Conservation (phyloP, 345 rosid genomes). For the Euclidium syriacum region DNA sequence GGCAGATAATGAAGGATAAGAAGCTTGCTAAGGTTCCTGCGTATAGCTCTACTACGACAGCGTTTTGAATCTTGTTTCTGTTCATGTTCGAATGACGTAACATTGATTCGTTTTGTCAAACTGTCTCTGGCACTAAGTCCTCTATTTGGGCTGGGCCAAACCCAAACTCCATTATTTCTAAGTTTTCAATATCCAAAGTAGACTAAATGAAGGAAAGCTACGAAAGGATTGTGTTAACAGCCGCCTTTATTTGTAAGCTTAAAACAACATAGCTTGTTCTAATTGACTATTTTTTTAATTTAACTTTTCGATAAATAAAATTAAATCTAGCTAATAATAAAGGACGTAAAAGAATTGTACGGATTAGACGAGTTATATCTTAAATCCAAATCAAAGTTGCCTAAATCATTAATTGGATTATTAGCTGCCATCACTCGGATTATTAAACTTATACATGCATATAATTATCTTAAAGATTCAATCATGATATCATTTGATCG, state of each 20-base stretch:
- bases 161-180: too few relatives aligned
- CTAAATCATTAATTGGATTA: not conserved
- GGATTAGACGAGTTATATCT: not conserved
- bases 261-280: not conserved
- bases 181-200: too few relatives aligned
- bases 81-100: not conserved
- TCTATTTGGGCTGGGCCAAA: too few relatives aligned
- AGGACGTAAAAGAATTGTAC: too few relatives aligned
- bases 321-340: too few relatives aligned
- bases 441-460: not conserved
- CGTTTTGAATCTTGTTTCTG: not conserved
- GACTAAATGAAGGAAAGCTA: too few relatives aligned
- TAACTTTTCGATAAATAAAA: not conserved
- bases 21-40: constrained; percentile 58
- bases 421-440: constrained; percentile 7
- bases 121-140: too few relatives aligned
- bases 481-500: not conserved
- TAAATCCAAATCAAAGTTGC: not conserved
- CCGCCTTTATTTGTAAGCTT: too few relatives aligned
- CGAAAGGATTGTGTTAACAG: too few relatives aligned
- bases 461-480: not conserved
- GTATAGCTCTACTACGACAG: constrained; percentile 43
- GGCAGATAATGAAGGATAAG: constrained; percentile 53
- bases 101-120: too few relatives aligned
- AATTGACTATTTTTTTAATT: not conserved